Percentiles rank a stretch among this genome's conserved stretches.
Evolutionary conservation across 73 alveolate species (phyloP).

Genomic region (Paraurostyla sp.): DNA sequence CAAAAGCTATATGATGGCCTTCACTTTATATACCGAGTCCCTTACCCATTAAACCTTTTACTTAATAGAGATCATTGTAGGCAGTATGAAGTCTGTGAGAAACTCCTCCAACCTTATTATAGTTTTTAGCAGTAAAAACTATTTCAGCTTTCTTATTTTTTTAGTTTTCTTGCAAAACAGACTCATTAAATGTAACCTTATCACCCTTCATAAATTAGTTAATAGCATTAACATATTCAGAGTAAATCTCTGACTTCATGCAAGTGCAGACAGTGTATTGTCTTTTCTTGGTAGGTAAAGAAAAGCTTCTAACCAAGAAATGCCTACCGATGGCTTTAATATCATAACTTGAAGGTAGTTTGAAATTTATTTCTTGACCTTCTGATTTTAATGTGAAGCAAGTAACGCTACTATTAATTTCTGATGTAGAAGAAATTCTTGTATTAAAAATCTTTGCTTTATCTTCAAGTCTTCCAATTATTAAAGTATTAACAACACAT

Average conservation of each 20-base stretch:
- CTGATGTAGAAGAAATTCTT: not conserved
- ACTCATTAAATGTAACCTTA: not conserved
- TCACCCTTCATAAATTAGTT: not conserved
- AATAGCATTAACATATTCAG: not conserved
- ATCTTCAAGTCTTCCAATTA: conserved; percentile 12
- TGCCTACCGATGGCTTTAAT: conserved; percentile 58
- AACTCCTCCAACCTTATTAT: conserved; percentile 26
- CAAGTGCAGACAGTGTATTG: conserved; percentile 53
- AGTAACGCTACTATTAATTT: not conserved
- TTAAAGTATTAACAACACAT: conserved; percentile 20
- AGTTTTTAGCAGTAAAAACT: conserved; percentile 32
- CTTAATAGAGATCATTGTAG: conserved; percentile 15
- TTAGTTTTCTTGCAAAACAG: not conserved
- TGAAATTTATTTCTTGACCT: not conserved
- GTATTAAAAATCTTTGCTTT: not conserved
- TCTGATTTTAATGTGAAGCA: conserved; percentile 18
- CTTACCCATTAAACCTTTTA: conserved; percentile 61
- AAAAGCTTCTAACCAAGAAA: conserved; percentile 21
- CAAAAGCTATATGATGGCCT: conserved; percentile 66
- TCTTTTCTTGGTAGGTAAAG: not conserved
- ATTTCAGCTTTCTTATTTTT: not conserved
- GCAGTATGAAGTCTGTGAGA: conserved; percentile 8
- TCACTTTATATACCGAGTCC: conserved; percentile 52
- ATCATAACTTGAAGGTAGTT: not conserved
- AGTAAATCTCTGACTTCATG: not conserved